Percentiles rank a stretch among this genome's conserved stretches.
phyloP scores from a whole-genome alignment of 1,284 basidiomycete species.

The Ceratobasidium sp. region DNA sequence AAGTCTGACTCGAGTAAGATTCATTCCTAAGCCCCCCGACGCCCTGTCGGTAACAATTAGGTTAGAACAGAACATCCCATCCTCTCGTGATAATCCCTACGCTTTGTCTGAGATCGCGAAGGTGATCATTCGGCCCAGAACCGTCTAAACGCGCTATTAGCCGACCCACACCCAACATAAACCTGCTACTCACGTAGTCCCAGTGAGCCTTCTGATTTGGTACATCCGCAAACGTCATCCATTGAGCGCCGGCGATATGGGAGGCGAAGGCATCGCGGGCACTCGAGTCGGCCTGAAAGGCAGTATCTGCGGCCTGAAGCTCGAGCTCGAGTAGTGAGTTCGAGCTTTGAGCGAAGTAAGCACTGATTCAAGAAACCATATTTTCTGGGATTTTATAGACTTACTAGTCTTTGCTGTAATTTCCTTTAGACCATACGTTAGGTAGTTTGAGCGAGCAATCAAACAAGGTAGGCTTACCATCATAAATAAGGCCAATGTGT shows the following conservation, averaged over 20 bases:
- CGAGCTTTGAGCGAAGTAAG: too few relatives aligned
- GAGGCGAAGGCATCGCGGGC: conserved; percentile 33
- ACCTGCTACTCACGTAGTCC: conserved; percentile 50
- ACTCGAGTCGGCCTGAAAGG: conserved; percentile 37
- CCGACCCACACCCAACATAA: too few relatives aligned
- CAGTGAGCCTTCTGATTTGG: conserved; percentile 42
- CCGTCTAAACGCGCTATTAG: too few relatives aligned
- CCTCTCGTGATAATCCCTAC: conserved; percentile 34
- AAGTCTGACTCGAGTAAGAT: conserved; percentile 40
- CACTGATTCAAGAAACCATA: too few relatives aligned
- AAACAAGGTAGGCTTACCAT: conserved; percentile 57
- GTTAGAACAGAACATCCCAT: too few relatives aligned
- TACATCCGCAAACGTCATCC: conserved; percentile 47
- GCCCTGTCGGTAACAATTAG: conserved; percentile 29
- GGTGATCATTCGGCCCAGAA: conserved; percentile 46
- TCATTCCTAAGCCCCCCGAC: conserved; percentile 43
- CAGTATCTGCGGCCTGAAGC: conserved; percentile 45
- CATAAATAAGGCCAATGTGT: conserved; percentile 72
- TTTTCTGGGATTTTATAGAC: conserved; percentile 27
- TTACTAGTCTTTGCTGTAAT: conserved; percentile 74
- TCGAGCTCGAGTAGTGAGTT: conserved; percentile 47
- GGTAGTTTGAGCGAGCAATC: not conserved
- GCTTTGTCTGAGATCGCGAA: conserved; percentile 46
- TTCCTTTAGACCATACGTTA: conserved; percentile 51
- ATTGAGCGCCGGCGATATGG: conserved; percentile 48